These are phyloP conservation scores for Allantophomopsis lycopodina DNA, from an alignment of 2,329 filamentous ascomycete genomes.

Conservation along the genomic window DNA sequence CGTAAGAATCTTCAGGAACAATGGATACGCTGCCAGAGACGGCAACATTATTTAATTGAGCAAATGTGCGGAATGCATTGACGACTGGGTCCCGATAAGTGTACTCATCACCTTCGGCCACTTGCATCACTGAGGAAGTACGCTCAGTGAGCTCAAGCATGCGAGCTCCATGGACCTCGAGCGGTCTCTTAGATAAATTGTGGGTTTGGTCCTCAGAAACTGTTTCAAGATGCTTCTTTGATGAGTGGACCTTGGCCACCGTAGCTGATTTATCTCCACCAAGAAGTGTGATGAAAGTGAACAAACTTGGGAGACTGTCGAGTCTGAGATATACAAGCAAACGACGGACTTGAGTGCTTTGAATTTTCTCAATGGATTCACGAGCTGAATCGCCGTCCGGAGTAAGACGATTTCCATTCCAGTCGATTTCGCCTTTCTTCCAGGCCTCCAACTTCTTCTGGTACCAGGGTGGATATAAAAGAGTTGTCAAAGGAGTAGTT, in stretches of 20 bases:
- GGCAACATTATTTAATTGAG: constrained; percentile 69
- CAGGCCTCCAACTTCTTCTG: constrained; percentile 59
- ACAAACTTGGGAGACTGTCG: constrained; percentile 70
- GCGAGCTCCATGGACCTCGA: constrained; percentile 55
- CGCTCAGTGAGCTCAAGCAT: constrained; percentile 81
- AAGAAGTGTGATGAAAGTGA: constrained; percentile 71
- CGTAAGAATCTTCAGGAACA: constrained; percentile 64
- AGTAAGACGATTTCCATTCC: constrained; percentile 47
- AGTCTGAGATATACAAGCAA: constrained; percentile 72
- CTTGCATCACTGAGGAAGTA: constrained; percentile 90
- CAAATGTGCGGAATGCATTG: constrained; percentile 83
- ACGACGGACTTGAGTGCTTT: constrained; percentile 38
- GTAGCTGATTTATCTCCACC: constrained; percentile 32
- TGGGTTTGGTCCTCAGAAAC: constrained; percentile 12
- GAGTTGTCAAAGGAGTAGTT: constrained; percentile 63
- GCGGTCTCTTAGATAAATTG: constrained; percentile 11
- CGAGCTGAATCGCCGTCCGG: constrained; percentile 19
- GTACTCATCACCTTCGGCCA: constrained; percentile 67
- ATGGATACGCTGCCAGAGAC: constrained; percentile 73
- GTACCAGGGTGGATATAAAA: constrained; percentile 66
- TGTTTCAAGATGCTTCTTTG: constrained; percentile 16
- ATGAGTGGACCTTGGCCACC: constrained; percentile 18
- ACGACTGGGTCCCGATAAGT: constrained; percentile 68
- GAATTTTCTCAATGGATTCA: constrained; percentile 30
- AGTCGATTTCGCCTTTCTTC: constrained; percentile 82